These are phyloP conservation scores for Chenopodium berlandieri DNA, from an alignment of 148 eudicot species.

Conservation along the genomic window DNA sequence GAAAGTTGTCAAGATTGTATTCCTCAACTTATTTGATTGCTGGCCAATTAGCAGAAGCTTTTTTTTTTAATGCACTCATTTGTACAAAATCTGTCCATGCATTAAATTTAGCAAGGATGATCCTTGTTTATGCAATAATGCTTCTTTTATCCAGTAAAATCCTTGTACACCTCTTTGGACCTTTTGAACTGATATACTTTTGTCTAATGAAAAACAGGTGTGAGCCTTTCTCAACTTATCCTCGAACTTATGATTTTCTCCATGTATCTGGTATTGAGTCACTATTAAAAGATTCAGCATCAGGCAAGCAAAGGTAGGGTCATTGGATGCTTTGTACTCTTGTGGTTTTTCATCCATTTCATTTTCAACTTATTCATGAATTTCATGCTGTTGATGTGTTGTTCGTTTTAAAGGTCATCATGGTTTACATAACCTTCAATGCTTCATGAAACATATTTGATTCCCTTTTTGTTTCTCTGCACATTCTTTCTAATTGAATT, in stretches of 20 bases:
- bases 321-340: not conserved
- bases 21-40: not conserved
- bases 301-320: conserved; percentile 75
- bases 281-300: conserved; percentile 59
- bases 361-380: not conserved
- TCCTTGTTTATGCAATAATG: not conserved
- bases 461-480: not conserved
- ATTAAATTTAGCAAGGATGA: not conserved
- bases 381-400: not conserved
- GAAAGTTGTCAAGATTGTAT: not conserved
- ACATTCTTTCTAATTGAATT: not conserved
- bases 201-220: conserved; percentile 60
- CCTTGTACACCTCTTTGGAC: not conserved
- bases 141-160: not conserved
- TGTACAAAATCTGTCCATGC: not conserved
- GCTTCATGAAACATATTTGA: not conserved
- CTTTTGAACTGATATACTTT: conserved; percentile 1
- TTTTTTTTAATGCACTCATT: not conserved
- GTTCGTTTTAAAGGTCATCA: not conserved
- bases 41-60: not conserved
- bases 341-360: not conserved
- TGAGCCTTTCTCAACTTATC: conserved; percentile 99
- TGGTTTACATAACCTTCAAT: not conserved
- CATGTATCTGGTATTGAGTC: conserved; percentile 78
- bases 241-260: conserved; percentile 90